phyloP scores from a whole-genome alignment of 2,329 filamentous ascomycete genomes.

The Lecanicillium sp. region DNA sequence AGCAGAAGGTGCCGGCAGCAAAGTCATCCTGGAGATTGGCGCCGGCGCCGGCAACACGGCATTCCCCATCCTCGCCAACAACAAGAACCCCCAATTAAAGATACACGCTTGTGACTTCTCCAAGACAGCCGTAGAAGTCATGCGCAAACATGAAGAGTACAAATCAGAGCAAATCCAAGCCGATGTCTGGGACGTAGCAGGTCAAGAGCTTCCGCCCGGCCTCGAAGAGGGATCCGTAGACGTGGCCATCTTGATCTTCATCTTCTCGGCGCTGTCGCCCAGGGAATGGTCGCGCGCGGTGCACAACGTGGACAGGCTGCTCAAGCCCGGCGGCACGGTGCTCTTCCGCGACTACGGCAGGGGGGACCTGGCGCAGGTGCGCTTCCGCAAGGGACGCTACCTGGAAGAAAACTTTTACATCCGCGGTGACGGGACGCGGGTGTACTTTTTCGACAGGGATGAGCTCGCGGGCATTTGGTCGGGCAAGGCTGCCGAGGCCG shows the following conservation, averaged over 20 bases:
- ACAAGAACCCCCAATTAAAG: conserved; percentile 74
- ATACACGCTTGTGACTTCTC: conserved; percentile 96
- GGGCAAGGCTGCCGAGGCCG: conserved; percentile 29
- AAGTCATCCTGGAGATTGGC: conserved; percentile 79
- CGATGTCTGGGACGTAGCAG: conserved; percentile 89
- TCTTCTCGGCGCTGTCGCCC: conserved; percentile 88
- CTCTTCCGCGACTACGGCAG: conserved; percentile 95
- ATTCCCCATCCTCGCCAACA: conserved; percentile 80
- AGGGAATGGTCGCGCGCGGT: conserved; percentile 79
- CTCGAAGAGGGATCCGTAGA: conserved; percentile 77
- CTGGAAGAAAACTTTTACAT: conserved; percentile 98
- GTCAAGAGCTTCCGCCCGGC: conserved; percentile 66
- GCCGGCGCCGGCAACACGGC: conserved; percentile 95
- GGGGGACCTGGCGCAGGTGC: conserved; percentile 90
- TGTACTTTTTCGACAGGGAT: conserved; percentile 93
- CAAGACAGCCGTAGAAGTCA: conserved; percentile 89
- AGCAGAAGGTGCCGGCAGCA: conserved; percentile 59
- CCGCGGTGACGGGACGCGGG: conserved; percentile 86
- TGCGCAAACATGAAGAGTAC: conserved; percentile 75
- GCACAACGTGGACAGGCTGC: conserved; percentile 69
- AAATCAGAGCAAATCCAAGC: conserved; percentile 67
- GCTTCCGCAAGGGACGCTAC: conserved; percentile 93
- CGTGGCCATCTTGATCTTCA: conserved; percentile 91
- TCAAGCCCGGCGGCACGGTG: conserved; percentile 90
- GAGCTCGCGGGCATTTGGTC: conserved; percentile 78